A percentile compares a stretch with the other conserved stretches of the same genome.
Evolutionary conservation across 176 grass and related monocot genomes (phyloP).

Genomic region (Juncus effusus): DNA sequence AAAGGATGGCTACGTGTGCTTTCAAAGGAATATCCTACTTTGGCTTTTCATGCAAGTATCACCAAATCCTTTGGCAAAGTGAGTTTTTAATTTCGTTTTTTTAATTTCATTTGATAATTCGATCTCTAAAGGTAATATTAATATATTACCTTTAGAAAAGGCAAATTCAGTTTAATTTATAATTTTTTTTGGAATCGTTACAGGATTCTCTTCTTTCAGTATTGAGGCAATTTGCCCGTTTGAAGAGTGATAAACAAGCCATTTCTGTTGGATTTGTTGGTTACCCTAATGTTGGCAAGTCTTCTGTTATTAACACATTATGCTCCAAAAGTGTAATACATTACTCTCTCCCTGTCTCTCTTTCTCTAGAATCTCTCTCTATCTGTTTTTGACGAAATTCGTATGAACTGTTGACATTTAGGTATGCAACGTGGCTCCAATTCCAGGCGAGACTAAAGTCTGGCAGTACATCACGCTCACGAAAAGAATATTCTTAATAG

Average conservation of each 20-base stretch:
- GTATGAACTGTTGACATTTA: slow-evolving; percentile 14
- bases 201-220: slow-evolving; percentile 97
- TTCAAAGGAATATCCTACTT: slow-evolving; percentile 80
- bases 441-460: slow-evolving; percentile 94
- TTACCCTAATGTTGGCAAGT: slow-evolving; percentile 98
- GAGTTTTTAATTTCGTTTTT: too few relatives aligned
- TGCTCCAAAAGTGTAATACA: slow-evolving; percentile 85
- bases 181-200: background rate
- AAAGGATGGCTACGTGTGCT: slow-evolving; percentile 86
- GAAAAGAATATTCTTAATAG: slow-evolving; percentile 93
- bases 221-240: slow-evolving; percentile 74
- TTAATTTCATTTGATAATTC: too few relatives aligned
- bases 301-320: slow-evolving; percentile 96
- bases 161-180: too few relatives aligned
- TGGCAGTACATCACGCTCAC: slow-evolving; percentile 99
- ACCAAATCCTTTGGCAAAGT: slow-evolving; percentile 81
- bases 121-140: slow-evolving; percentile 32
- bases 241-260: slow-evolving; percentile 95
- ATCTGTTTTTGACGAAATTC: background rate
- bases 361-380: background rate
- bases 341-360: background rate
- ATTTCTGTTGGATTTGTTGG: slow-evolving; percentile 98
- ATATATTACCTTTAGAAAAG: too few relatives aligned
- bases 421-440: slow-evolving; percentile 97
- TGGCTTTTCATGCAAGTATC: slow-evolving; percentile 95